Base-by-base conservation (phyloP, 345 rosid genomes). In the Trapa bicornis region DNA sequence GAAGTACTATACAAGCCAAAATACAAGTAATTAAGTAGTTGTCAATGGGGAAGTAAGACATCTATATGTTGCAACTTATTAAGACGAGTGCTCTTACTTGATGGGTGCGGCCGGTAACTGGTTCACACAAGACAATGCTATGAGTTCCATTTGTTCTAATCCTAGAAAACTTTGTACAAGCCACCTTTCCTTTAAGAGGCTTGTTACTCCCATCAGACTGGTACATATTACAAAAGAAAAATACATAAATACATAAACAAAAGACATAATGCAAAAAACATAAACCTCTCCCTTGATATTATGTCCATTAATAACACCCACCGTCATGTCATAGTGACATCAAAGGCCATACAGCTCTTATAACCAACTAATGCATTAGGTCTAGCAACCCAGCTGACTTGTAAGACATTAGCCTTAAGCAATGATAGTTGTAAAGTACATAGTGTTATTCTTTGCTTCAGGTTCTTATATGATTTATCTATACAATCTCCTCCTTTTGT, bases 21-120 rank as follows among this genome's bases (percentile, higher is more conserved):
- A 68, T 52, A 3, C 7, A 39, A 37, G 9, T 15, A 38, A 36
- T 37, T 6, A 17, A 1, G 33, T 7, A 50, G 15, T 50, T 17
- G 11, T n/a, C 62, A 9, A 52, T 1, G 38, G 5, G 7, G 9
- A 39, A 54, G 33, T 2, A 48, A 48, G 35, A 29, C 6, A 22
- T 16, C 48, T 67, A 17, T 50, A 15, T 16, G 56, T 15, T 50
- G 56, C 3, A 50, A 48, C 54, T 48, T 48, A 0, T 50, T 50
- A n/a, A 53, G 33, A 32, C 53, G 61, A 42, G 50, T 56, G 61
- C 67, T 73, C 87, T 79, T 84, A 86, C 97, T 80, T 94, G 99
- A 87, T 94, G 97, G 45, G 97, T 94, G 75, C 92, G 79, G 68
- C 97, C 99, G 47, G 96, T 94, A 72, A 91, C 75, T 58, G 99